Conservation (phyloP, 2,329 filamentous ascomycete genomes). For the Cordyceps tenuipes region DNA sequence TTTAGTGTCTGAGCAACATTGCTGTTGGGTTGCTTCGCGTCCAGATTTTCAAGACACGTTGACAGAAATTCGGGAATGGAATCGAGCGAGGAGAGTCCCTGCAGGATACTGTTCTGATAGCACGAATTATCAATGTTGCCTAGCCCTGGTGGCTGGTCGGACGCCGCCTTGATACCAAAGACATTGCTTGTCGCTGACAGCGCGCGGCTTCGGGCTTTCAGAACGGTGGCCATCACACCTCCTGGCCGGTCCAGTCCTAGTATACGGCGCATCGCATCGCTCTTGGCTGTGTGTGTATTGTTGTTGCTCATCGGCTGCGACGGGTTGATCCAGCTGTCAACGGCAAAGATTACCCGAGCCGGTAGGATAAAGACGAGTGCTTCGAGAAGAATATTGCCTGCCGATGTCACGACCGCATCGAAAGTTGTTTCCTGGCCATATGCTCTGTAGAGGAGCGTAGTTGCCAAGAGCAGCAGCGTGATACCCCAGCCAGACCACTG, state of each 20-base stretch:
- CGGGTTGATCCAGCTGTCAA: constrained; percentile 47
- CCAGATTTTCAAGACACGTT: constrained; percentile 27
- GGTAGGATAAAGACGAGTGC: constrained; percentile 49
- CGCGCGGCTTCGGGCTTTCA: constrained; percentile 49
- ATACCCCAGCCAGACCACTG: constrained; percentile 28
- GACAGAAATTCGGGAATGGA: constrained; percentile 60
- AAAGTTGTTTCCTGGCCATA: constrained; percentile 26
- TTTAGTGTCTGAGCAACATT: constrained; percentile 45
- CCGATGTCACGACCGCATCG: constrained; percentile 19
- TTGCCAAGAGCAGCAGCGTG: constrained; percentile 24
- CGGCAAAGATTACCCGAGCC: constrained; percentile 44
- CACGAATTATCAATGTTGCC: constrained; percentile 94
- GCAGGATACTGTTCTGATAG: constrained; percentile 94
- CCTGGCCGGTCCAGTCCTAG: constrained; percentile 48
- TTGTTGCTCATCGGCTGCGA: constrained; percentile 30
- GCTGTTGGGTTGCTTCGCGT: constrained; percentile 20
- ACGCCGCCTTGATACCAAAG: constrained; percentile 29
- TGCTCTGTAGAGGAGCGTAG: constrained; percentile 27
- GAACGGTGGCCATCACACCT: constrained; percentile 47
- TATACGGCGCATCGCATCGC: constrained; percentile 54
- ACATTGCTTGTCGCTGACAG: constrained; percentile 42
- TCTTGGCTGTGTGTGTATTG: constrained; percentile 50
- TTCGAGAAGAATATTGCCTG: constrained; percentile 50
- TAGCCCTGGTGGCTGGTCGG: constrained; percentile 55
- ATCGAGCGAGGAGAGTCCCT: constrained; percentile 69